phyloP scores from a whole-genome alignment of 208 protist genomes.

The Porcisia deanei region DNA sequence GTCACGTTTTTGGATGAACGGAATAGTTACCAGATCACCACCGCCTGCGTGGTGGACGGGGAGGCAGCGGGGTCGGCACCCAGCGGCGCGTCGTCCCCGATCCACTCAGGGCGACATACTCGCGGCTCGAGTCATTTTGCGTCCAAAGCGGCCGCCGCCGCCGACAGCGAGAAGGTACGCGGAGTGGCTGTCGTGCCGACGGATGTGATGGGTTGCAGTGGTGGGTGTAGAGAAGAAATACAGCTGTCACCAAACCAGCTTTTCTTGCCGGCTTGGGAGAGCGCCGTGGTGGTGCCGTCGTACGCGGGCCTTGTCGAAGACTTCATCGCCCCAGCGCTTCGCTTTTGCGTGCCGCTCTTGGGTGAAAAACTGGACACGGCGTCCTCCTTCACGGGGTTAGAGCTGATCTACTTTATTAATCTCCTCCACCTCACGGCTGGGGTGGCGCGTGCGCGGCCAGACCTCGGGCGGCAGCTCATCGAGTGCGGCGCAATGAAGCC shows the following conservation, averaged over 20 bases:
- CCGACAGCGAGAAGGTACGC: conserved; percentile 23
- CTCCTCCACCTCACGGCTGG: conserved; percentile 43
- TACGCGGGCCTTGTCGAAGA: conserved; percentile 28
- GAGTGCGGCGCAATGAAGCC: conserved; percentile 33
- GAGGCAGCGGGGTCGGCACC: conserved; percentile 1
- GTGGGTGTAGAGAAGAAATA: conserved; percentile 16
- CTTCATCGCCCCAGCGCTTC: conserved; percentile 30
- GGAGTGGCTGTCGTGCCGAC: conserved; percentile 22
- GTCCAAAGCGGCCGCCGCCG: conserved; percentile 8
- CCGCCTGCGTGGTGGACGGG: conserved; percentile 23
- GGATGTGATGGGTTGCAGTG: conserved; percentile 1
- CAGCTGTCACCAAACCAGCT: conserved; percentile 16
- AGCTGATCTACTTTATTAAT: conserved; percentile 34
- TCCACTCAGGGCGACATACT: conserved; percentile 3
- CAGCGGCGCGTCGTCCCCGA: not conserved
- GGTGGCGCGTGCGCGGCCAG: conserved; percentile 43
- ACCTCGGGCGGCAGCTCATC: conserved; percentile 47
- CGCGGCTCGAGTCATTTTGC: conserved; percentile 23
- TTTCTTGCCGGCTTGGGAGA: conserved; percentile 21
- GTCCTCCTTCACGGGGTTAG: conserved; percentile 15
- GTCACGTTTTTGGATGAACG: conserved; percentile 24
- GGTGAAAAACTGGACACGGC: conserved; percentile 17
- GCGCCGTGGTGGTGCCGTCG: conserved; percentile 20
- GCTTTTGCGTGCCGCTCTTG: conserved; percentile 24
- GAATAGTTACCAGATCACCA: conserved; percentile 11